phyloP scores from a whole-genome alignment of 768 basidiomycete genomes.

The Auriscalpium microsporum region DNA sequence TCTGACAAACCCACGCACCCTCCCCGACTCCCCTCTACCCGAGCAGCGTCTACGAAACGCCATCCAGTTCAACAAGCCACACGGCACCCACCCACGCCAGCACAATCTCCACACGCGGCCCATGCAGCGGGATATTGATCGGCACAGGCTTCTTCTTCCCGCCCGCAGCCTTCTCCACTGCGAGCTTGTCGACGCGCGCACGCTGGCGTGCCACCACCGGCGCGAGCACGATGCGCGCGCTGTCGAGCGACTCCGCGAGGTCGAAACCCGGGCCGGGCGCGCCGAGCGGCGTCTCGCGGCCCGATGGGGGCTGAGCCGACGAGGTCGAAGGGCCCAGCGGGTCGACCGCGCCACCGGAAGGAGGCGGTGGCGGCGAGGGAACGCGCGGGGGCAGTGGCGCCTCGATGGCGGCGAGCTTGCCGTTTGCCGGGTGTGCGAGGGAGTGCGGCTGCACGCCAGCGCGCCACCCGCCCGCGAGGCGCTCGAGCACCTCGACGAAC shows the following conservation, averaged over 20 bases:
- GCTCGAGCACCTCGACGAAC: constrained; percentile 77
- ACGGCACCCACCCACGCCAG: constrained; percentile 82
- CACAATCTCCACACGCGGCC: constrained; percentile 77
- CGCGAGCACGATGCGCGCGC: constrained; percentile 61
- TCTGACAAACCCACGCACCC: too few relatives aligned
- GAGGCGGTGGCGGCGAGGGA: constrained; percentile 9
- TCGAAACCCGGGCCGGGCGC: constrained; percentile 23
- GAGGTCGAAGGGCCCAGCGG: constrained; percentile 20
- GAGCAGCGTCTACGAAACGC: constrained; percentile 13
- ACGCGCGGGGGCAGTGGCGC: constrained; percentile 20
- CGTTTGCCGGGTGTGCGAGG: constrained; percentile 26
- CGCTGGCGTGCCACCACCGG: constrained; percentile 60
- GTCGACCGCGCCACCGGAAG: constrained; percentile 17
- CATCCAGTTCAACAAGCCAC: constrained; percentile 66
- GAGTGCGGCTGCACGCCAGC: constrained; percentile 56
- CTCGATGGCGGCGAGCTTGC: constrained; percentile 37
- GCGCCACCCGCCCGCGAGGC: constrained; percentile 71
- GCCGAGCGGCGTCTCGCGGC: constrained; percentile 14
- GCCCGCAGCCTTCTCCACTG: constrained; percentile 37
- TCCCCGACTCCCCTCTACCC: too few relatives aligned
- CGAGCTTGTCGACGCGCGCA: constrained; percentile 45
- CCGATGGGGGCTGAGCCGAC: constrained; percentile 13
- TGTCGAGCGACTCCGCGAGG: constrained; percentile 53
- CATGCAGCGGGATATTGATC: constrained; percentile 79
- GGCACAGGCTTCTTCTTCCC: constrained; percentile 51